phyloP scores from a whole-genome alignment of 1,284 basidiomycete genomes.

The Phellinidium pouzarii region DNA sequence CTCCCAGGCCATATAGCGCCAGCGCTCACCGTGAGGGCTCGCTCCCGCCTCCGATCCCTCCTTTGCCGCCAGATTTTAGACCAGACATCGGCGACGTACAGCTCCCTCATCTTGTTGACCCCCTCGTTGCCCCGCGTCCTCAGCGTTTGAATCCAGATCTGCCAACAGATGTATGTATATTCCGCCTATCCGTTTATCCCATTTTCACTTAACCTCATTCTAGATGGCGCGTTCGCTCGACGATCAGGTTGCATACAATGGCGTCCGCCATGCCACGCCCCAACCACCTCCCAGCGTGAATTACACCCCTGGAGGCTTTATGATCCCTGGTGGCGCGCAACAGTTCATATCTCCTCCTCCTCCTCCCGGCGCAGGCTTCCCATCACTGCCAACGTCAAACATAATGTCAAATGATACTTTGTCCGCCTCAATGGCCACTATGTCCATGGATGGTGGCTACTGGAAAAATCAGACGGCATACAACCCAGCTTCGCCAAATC shows the following conservation, averaged over 20 bases:
- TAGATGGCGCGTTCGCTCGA: constrained; percentile 64
- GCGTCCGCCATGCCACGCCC: constrained; percentile 15
- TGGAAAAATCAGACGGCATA: not conserved
- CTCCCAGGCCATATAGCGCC: constrained; percentile 11
- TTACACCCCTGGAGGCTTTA: constrained; percentile 16
- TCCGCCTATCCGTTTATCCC: not conserved
- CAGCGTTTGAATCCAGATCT: constrained; percentile 55
- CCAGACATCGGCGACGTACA: not conserved
- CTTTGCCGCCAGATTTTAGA: not conserved
- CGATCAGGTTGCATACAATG: constrained; percentile 31
- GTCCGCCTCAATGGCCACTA: not conserved
- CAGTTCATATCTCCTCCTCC: constrained; percentile 12
- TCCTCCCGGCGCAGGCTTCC: constrained; percentile 19
- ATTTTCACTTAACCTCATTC: constrained; percentile 20
- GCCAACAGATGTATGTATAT: constrained; percentile 51
- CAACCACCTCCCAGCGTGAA: constrained; percentile 23
- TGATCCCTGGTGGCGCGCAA: constrained; percentile 21
- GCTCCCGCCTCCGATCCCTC: constrained; percentile 1
- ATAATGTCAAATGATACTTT: not conserved
- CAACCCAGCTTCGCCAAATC: not conserved
- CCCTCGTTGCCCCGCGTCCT: constrained; percentile 53
- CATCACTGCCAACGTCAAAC: constrained; percentile 24
- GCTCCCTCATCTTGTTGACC: constrained; percentile 10
- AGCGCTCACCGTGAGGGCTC: not conserved
- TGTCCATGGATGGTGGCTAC: not conserved